phyloP scores from a whole-genome alignment of 495 filamentous ascomycete species.

The Trichoderma erinaceum region DNA sequence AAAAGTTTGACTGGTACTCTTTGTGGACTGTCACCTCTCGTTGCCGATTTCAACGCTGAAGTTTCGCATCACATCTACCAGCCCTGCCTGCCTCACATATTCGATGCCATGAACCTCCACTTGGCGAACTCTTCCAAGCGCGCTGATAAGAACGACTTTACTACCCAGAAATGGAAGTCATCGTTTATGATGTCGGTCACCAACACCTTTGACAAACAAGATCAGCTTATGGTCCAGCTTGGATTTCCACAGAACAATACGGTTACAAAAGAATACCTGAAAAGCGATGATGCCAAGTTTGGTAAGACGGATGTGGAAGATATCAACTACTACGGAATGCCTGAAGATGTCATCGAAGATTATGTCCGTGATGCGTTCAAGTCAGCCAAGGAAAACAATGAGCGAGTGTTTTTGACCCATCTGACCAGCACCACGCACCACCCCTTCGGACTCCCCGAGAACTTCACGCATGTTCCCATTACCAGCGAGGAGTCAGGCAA shows the following conservation, averaged over 20 bases:
- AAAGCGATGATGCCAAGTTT: slow-evolving; percentile 28
- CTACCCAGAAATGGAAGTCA: slow-evolving; percentile 32
- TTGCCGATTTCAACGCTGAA: slow-evolving; percentile 43
- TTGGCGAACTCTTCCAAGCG: slow-evolving; percentile 22
- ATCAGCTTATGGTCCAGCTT: slow-evolving; percentile 34
- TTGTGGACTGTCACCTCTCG: slow-evolving; percentile 40
- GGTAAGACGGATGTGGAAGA: slow-evolving; percentile 26
- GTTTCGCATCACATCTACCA: slow-evolving; percentile 45
- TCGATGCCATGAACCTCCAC: slow-evolving; percentile 38
- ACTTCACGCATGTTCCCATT: not conserved
- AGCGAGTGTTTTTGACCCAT: slow-evolving; percentile 42
- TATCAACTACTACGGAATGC: slow-evolving; percentile 45
- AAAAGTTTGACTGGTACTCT: slow-evolving; percentile 42
- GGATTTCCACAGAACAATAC: slow-evolving; percentile 31
- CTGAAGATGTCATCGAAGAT: slow-evolving; percentile 38
- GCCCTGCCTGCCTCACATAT: slow-evolving; percentile 42
- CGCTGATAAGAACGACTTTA: not conserved
- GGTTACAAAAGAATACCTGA: slow-evolving; percentile 32
- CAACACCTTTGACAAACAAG: slow-evolving; percentile 39
- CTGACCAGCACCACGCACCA: slow-evolving; percentile 44
- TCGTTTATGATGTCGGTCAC: slow-evolving; percentile 44
- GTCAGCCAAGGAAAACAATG: slow-evolving; percentile 36
- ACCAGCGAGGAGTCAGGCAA: slow-evolving; percentile 29
- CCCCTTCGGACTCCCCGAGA: slow-evolving; percentile 34
- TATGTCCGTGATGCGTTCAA: slow-evolving; percentile 40